Evolutionary conservation across 257 asterid genomes (phyloP).

Genomic region (Petunia secreta): DNA sequence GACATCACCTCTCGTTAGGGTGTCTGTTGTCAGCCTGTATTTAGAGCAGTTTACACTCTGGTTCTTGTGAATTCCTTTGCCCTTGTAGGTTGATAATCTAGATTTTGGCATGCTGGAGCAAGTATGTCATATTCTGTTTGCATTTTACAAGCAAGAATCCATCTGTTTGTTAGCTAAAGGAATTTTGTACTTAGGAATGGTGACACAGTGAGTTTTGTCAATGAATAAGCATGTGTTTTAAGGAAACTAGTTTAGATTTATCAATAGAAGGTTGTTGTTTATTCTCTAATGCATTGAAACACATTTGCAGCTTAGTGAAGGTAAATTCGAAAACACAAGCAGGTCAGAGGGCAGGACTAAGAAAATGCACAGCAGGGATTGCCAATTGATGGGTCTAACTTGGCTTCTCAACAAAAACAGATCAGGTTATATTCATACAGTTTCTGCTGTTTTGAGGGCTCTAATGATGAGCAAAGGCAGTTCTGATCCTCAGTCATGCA

Average conservation of each 20-base stretch:
- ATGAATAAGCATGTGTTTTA: background rate
- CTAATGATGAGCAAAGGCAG: constrained; percentile 62
- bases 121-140: background rate
- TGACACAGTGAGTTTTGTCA: background rate
- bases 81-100: background rate
- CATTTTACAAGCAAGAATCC: background rate
- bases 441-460: constrained; percentile 82
- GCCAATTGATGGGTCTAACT: constrained; percentile 84
- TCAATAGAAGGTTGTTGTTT: background rate
- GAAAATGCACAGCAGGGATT: constrained; percentile 71
- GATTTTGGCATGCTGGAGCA: background rate
- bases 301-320: constrained; percentile 60
- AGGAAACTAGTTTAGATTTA: background rate
- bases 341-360: constrained; percentile 48
- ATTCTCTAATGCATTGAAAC: background rate
- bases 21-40: background rate
- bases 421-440: constrained; percentile 68
- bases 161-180: background rate
- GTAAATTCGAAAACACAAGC: constrained; percentile 46
- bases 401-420: constrained; percentile 92
- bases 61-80: background rate
- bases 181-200: background rate
- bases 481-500: constrained; percentile 60
- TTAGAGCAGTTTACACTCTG: background rate
- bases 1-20: background rate